phyloP scores from a whole-genome alignment of 169 alveolate genomes.

The Plasmodium gonderi region DNA sequence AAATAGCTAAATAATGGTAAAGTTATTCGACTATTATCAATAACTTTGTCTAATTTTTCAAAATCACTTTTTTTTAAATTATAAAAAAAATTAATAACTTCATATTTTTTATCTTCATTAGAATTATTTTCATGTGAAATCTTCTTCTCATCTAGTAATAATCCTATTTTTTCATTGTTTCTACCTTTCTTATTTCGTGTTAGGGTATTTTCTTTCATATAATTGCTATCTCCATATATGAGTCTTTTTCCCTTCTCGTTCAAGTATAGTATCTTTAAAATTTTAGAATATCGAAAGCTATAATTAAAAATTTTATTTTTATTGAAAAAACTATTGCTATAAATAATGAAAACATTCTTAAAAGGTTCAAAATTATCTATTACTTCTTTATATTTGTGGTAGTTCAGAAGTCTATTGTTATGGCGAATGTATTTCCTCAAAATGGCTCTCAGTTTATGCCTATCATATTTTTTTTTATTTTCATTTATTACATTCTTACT shows the following conservation, averaged over 20 bases:
- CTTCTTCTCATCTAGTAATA: constrained; percentile 14
- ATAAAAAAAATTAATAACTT: constrained; percentile 32
- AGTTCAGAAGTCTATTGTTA: constrained; percentile 49
- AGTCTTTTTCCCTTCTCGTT: constrained; percentile 56
- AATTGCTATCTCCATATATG: constrained; percentile 60
- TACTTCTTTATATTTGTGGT: constrained; percentile 54
- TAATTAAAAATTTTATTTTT: constrained; percentile 33
- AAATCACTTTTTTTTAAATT: constrained; percentile 32
- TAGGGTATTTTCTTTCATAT: constrained; percentile 21
- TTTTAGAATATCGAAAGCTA: constrained; percentile 49
- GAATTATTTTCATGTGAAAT: neutral
- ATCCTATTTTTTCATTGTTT: constrained; percentile 14
- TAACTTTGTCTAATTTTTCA: constrained; percentile 58
- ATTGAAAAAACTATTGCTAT: constrained; percentile 43
- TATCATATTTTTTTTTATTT: constrained; percentile 46
- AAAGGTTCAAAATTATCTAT: constrained; percentile 59
- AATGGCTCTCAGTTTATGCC: constrained; percentile 52
- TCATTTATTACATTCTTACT: constrained; percentile 25
- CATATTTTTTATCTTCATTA: constrained; percentile 25
- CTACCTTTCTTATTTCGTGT: constrained; percentile 32
- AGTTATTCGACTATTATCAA: constrained; percentile 14
- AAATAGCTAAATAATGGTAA: constrained; percentile 64
- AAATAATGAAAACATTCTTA: constrained; percentile 50
- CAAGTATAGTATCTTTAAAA: constrained; percentile 39
- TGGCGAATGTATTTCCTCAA: constrained; percentile 69